Conservation (phyloP, 495 filamentous ascomycete genomes). For the Tirmania nivea region DNA sequence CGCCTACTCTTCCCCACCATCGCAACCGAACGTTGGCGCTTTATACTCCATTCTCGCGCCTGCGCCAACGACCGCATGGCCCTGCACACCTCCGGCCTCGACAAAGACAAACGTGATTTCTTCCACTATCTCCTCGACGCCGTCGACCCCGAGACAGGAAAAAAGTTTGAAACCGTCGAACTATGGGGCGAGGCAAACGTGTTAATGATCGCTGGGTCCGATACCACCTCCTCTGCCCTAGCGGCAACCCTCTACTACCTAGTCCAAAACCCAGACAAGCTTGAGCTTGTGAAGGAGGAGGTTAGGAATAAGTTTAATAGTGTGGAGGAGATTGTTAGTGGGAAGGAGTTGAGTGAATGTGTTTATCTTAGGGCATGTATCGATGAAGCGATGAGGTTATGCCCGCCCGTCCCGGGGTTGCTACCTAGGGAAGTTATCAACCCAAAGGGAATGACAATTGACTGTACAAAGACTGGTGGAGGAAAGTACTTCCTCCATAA, state of each 20-base stretch:
- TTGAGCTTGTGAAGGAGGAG: slow-evolving; percentile 28
- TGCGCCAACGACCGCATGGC: slow-evolving; percentile 35
- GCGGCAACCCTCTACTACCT: slow-evolving; percentile 43
- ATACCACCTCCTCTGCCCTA: slow-evolving; percentile 37
- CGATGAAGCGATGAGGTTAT: slow-evolving; percentile 42
- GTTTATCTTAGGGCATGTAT: slow-evolving; percentile 39
- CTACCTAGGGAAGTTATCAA: slow-evolving; percentile 35
- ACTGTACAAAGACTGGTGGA: slow-evolving; percentile 30
- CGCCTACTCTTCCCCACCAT: slow-evolving; percentile 36
- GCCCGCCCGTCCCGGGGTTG: slow-evolving; percentile 36
- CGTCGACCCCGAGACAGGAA: slow-evolving; percentile 33
- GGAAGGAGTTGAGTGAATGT: slow-evolving; percentile 27
- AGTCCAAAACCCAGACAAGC: slow-evolving; percentile 26
- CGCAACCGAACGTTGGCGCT: slow-evolving; percentile 34
- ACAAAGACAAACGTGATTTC: slow-evolving; percentile 20
- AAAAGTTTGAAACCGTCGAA: slow-evolving; percentile 19
- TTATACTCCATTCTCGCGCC: slow-evolving; percentile 36
- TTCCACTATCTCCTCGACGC: slow-evolving; percentile 37
- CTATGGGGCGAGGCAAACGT: slow-evolving; percentile 21
- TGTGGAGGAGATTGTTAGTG: slow-evolving; percentile 34
- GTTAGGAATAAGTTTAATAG: slow-evolving; percentile 29
- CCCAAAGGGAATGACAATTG: slow-evolving; percentile 30
- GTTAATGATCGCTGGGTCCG: slow-evolving; percentile 27
- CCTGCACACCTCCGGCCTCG: slow-evolving; percentile 7
- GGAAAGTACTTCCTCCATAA: slow-evolving; percentile 21